phyloP scores from a whole-genome alignment of 345 rosid species.

The Sonneratia caseolaris region DNA sequence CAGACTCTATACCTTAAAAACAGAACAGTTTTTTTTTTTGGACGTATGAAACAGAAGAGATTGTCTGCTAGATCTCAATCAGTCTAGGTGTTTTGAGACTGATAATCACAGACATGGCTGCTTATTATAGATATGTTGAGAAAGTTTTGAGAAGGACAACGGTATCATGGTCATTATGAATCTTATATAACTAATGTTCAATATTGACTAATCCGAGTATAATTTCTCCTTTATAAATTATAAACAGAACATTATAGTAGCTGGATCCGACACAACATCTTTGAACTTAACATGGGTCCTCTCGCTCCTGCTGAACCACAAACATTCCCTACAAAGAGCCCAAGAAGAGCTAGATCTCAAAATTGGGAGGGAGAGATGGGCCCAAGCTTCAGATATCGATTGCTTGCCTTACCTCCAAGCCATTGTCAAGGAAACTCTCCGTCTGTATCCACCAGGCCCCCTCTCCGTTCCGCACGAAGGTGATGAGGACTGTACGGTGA shows the following conservation, averaged over 20 bases:
- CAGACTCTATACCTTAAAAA: too few species aligned
- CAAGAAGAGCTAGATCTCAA: slow-evolving; percentile 40
- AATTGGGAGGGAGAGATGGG: slow-evolving; percentile 36
- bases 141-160: too few species aligned
- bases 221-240: too few species aligned
- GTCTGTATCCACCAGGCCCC: slow-evolving; percentile 52
- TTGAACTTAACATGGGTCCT: slow-evolving; percentile 50
- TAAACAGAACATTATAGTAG: slow-evolving; percentile 36
- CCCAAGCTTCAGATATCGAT: slow-evolving; percentile 38
- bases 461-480: slow-evolving; percentile 48
- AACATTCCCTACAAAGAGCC: slow-evolving; percentile 23
- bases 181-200: neutral
- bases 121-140: too few species aligned
- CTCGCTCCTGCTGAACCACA: slow-evolving; percentile 48
- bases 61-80: too few species aligned
- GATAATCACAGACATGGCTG: too few species aligned
- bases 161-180: too few species aligned
- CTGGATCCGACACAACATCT: slow-evolving; percentile 38
- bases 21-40: too few species aligned
- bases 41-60: too few species aligned
- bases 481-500: slow-evolving; percentile 35
- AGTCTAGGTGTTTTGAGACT: too few species aligned
- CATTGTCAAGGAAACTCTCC: slow-evolving; percentile 46
- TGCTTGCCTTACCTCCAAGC: slow-evolving; percentile 47
- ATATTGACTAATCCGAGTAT: neutral